Percentiles rank a stretch among this genome's conserved stretches.
phyloP scores from a whole-genome alignment of 805 yeast genomes.

The Schizosaccharomyces osmophilus region DNA sequence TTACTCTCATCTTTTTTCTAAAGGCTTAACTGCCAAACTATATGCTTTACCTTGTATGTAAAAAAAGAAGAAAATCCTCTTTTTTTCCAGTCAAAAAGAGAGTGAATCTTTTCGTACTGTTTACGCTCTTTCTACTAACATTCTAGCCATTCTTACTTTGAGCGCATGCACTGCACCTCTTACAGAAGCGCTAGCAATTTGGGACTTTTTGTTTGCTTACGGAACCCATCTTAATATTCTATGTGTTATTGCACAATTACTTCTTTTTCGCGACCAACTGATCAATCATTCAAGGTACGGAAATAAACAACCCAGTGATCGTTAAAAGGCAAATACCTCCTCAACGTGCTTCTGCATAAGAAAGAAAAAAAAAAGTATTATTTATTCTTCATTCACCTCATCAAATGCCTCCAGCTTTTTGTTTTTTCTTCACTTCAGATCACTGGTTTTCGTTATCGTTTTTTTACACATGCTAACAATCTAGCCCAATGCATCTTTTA shows the following conservation, averaged over 20 bases:
- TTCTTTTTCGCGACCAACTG: slow-evolving; percentile 40
- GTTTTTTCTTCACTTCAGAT: not conserved
- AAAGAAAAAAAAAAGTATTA: not conserved
- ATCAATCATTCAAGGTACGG: slow-evolving; percentile 12
- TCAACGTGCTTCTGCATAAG: not conserved
- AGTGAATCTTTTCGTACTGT: no score
- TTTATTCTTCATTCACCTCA: not conserved
- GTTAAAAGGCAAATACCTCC: not conserved
- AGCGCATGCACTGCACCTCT: slow-evolving; percentile 79
- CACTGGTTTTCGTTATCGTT: not conserved
- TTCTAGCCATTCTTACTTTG: slow-evolving; percentile 43
- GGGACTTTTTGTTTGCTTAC: slow-evolving; percentile 83
- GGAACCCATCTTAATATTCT: slow-evolving; percentile 74
- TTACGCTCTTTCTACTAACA: not conserved
- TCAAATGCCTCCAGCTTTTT: not conserved
- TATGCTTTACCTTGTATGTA: slow-evolving; percentile 37
- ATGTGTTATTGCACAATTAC: slow-evolving; percentile 61
- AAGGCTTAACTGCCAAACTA: slow-evolving; percentile 54
- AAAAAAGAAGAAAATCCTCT: no score
- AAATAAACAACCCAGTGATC: not conserved
- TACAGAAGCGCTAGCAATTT: slow-evolving; percentile 43
- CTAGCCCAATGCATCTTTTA: slow-evolving; percentile 44
- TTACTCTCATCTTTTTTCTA: slow-evolving; percentile 31
- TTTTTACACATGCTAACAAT: not conserved
- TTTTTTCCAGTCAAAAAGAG: no score